phyloP scores from a whole-genome alignment of 495 filamentous ascomycete species.

The Aspergillus mulundensis region DNA sequence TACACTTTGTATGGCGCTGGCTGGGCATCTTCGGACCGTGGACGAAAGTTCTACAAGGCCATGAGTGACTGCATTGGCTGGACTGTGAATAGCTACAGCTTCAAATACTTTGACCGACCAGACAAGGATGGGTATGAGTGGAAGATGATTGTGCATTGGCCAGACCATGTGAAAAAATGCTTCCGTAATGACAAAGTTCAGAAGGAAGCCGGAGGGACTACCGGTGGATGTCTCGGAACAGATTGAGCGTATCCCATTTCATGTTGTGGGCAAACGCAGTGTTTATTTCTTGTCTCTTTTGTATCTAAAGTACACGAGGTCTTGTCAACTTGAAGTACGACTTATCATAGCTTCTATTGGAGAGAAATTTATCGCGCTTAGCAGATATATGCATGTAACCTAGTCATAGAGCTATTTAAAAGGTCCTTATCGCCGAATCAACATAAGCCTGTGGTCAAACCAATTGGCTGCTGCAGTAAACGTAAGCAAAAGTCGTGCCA shows the following conservation, averaged over 20 bases:
- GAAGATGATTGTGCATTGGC: conserved; percentile 14
- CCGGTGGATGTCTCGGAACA: neutral
- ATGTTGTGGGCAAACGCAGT: neutral
- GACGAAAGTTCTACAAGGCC: neutral
- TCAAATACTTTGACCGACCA: conserved; percentile 19
- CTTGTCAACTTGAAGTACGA: neutral
- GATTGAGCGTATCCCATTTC: neutral
- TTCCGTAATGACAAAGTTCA: conserved; percentile 23
- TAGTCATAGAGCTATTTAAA: neutral
- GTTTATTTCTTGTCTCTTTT: neutral
- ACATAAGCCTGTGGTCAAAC: neutral
- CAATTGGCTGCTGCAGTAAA: neutral
- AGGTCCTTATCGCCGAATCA: neutral
- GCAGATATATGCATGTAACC: neutral
- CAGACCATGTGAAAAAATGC: conserved; percentile 2
- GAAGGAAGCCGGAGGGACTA: neutral
- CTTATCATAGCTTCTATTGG: neutral
- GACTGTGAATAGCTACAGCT: conserved; percentile 14
- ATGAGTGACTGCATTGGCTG: conserved; percentile 14
- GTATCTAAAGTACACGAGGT: neutral
- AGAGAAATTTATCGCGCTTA: neutral
- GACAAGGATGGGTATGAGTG: conserved; percentile 15
- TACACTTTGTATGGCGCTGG: conserved; percentile 5
- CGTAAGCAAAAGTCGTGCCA: neutral
- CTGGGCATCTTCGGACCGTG: conserved; percentile 7